phyloP scores from a whole-genome alignment of 352 stramenopile genomes.

The Nothophytophthora sp. region DNA sequence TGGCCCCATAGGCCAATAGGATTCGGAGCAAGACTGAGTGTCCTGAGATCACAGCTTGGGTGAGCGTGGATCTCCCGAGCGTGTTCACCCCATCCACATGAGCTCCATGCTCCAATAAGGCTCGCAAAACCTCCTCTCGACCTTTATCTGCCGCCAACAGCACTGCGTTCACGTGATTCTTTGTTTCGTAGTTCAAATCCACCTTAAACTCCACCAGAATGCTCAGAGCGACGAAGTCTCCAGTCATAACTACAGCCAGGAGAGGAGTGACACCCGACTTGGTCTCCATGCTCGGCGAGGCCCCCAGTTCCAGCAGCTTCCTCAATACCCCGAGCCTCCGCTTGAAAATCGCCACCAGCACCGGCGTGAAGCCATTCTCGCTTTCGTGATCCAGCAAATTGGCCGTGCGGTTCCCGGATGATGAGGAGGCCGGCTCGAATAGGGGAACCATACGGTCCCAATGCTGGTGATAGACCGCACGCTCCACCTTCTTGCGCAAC shows the following conservation, averaged over 20 bases:
- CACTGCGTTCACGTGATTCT: slow-evolving; percentile 30
- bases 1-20: slow-evolving; percentile 43
- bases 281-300: slow-evolving; percentile 46
- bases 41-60: slow-evolving; percentile 46
- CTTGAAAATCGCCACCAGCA: slow-evolving; percentile 48
- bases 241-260: slow-evolving; percentile 41
- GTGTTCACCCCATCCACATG: slow-evolving; percentile 34
- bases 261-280: slow-evolving; percentile 50
- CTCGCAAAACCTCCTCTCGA: slow-evolving; percentile 30
- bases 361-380: slow-evolving; percentile 51
- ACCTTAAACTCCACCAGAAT: slow-evolving; percentile 54
- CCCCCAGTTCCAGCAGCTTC: slow-evolving; percentile 47
- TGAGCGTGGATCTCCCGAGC: slow-evolving; percentile 35
- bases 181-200: slow-evolving; percentile 38
- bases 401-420: slow-evolving; percentile 9
- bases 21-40: slow-evolving; percentile 38
- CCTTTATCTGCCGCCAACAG: slow-evolving; percentile 58
- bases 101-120: slow-evolving; percentile 38
- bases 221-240: slow-evolving; percentile 44
- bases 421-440: slow-evolving; percentile 24
- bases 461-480: slow-evolving; percentile 35
- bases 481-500: slow-evolving; percentile 47
- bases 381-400: slow-evolving; percentile 54
- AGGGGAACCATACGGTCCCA: slow-evolving; percentile 44
- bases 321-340: slow-evolving; percentile 35